Conservation (phyloP, 805 yeast species). For the Pichia cabralensis region DNA sequence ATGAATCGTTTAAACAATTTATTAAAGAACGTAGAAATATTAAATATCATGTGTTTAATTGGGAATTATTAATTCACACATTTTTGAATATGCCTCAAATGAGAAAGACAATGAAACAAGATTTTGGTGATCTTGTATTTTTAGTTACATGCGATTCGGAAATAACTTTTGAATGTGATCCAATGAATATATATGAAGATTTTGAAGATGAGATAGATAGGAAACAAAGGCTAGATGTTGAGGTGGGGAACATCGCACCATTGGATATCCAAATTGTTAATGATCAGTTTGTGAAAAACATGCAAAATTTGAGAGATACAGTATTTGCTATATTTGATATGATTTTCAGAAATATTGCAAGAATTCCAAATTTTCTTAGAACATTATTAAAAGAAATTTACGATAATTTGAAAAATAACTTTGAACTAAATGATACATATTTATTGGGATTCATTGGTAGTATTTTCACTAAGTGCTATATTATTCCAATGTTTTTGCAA, state of each 20-base stretch:
- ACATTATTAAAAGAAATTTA: slow-evolving; percentile 39
- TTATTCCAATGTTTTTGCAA: slow-evolving; percentile 34
- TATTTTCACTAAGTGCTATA: slow-evolving; percentile 44
- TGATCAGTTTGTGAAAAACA: slow-evolving; percentile 55
- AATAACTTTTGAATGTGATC: slow-evolving; percentile 72
- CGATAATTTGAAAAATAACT: slow-evolving; percentile 25
- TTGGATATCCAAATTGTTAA: slow-evolving; percentile 75
- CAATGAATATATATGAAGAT: slow-evolving; percentile 41
- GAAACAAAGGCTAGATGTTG: slow-evolving; percentile 23
- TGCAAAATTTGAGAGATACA: slow-evolving; percentile 65
- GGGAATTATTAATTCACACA: slow-evolving; percentile 36
- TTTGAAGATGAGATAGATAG: slow-evolving; percentile 21
- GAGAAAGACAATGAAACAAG: slow-evolving; percentile 32
- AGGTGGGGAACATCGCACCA: slow-evolving; percentile 42
- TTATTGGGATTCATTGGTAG: slow-evolving; percentile 62
- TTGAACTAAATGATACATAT: slow-evolving; percentile 46
- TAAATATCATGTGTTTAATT: slow-evolving; percentile 19
- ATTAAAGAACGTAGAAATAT: slow-evolving; percentile 18
- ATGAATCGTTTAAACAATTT: slow-evolving; percentile 17
- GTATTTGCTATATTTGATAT: slow-evolving; percentile 50
- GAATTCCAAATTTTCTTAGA: slow-evolving; percentile 47
- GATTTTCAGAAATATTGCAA: slow-evolving; percentile 31
- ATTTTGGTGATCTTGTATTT: slow-evolving; percentile 31
- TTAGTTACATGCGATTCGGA: slow-evolving; percentile 36
- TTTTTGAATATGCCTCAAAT: slow-evolving; percentile 41